A percentile compares a stretch with the other conserved stretches of the same genome.
These are phyloP conservation scores for Baorangia bicolor DNA, from an alignment of 768 basidiomycete species.

Conservation along the genomic window DNA sequence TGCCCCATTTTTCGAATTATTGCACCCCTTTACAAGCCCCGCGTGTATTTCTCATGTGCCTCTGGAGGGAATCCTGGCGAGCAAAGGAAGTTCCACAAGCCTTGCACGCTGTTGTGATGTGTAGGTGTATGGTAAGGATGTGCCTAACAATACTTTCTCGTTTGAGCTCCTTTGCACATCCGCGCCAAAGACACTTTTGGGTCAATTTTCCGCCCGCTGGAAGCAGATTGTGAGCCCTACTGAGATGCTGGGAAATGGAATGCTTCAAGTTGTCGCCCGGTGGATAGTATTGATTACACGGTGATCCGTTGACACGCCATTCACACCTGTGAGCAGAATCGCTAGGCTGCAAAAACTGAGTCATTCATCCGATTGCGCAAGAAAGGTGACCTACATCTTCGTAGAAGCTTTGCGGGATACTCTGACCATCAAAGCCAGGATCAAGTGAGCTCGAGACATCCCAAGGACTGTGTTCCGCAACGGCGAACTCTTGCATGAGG, in stretches of 20 bases:
- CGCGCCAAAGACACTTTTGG: slow-evolving; percentile 14
- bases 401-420: neutral
- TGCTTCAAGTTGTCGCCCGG: slow-evolving; percentile 10
- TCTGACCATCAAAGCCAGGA: neutral
- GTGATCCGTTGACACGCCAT: slow-evolving; percentile 9
- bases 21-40: neutral
- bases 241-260: slow-evolving; percentile 12
- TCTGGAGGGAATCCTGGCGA: slow-evolving; percentile 26
- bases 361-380: neutral
- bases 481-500: neutral
- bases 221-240: neutral
- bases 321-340: neutral
- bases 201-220: slow-evolving; percentile 3
- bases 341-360: neutral
- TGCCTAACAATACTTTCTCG: slow-evolving; percentile 27
- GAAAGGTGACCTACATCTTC: slow-evolving; percentile 1
- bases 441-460: neutral
- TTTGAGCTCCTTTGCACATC: slow-evolving; percentile 25
- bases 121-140: slow-evolving; percentile 23
- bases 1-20: neutral
- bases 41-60: slow-evolving; percentile 23
- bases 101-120: slow-evolving; percentile 6
- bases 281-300: neutral
- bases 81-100: slow-evolving; percentile 26
- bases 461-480: neutral